Evolutionary conservation across 1,284 basidiomycete species (phyloP).

Genomic region (Sporisorium graminicola): DNA sequence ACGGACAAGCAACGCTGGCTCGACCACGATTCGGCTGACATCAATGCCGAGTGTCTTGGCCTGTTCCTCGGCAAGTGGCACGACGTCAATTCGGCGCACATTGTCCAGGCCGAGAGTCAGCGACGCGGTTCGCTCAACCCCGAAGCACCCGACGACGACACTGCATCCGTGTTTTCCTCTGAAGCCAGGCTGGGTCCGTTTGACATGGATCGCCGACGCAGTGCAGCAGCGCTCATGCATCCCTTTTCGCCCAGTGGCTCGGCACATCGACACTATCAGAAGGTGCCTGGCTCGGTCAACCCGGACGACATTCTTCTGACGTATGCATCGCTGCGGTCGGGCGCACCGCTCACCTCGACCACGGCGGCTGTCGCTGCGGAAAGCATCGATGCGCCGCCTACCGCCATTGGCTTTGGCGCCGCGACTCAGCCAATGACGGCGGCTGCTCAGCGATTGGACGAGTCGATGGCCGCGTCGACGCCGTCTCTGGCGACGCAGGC

Average conservation of each 20-base stretch:
- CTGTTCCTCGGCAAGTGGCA: constrained; percentile 58
- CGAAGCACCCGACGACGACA: constrained; percentile 34
- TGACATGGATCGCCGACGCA: constrained; percentile 41
- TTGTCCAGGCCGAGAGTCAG: constrained; percentile 39
- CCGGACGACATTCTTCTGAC: constrained; percentile 52
- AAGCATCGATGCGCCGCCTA: constrained; percentile 16
- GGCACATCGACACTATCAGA: constrained; percentile 32
- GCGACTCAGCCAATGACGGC: constrained; percentile 30
- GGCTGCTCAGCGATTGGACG: constrained; percentile 32
- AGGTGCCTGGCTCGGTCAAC: constrained; percentile 40
- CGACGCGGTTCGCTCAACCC: constrained; percentile 25
- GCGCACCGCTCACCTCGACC: constrained; percentile 40
- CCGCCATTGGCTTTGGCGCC: constrained; percentile 16
- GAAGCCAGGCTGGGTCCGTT: constrained; percentile 32
- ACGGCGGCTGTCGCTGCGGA: constrained; percentile 12
- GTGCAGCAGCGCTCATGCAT: constrained; percentile 29
- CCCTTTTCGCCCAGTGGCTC: constrained; percentile 38
- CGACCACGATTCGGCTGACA: constrained; percentile 77
- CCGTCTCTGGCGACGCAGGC: neutral
- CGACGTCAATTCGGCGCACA: constrained; percentile 45
- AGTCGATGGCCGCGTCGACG: constrained; percentile 4
- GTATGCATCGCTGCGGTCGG: constrained; percentile 52
- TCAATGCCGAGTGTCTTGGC: constrained; percentile 78
- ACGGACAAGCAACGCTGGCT: constrained; percentile 78
- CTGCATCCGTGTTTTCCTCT: constrained; percentile 30